phyloP scores from a whole-genome alignment of 371 early-diverging fungal species.

The Mycotypha africana region DNA sequence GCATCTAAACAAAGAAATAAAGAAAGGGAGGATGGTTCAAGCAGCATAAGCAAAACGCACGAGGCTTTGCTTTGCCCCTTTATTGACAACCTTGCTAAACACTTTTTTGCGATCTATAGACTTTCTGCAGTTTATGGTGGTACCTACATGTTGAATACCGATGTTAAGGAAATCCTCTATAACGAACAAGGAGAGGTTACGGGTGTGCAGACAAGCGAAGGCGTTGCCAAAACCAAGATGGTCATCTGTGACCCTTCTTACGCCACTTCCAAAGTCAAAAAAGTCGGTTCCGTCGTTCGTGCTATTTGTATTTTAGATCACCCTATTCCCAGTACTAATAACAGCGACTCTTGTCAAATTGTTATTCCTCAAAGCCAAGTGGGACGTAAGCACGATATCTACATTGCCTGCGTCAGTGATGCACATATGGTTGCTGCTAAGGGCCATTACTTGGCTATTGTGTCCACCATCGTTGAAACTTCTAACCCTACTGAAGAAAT shows the following conservation, averaged over 20 bases:
- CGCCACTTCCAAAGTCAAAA: conserved; percentile 70
- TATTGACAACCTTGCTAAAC: no score
- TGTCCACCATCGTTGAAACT: conserved; percentile 93
- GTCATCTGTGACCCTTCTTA: conserved; percentile 97
- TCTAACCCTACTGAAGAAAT: conserved; percentile 83
- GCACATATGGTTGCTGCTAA: conserved; percentile 91
- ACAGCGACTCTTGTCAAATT: conserved; percentile 91
- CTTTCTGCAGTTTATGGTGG: conserved; percentile 97
- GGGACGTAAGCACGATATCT: conserved; percentile 89
- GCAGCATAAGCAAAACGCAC: no score
- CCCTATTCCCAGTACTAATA: conserved; percentile 90
- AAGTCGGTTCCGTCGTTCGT: conserved; percentile 84
- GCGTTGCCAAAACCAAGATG: conserved; percentile 74
- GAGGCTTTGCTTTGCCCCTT: no score
- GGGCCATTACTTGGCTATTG: conserved; percentile 88
- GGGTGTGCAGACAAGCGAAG: conserved; percentile 87
- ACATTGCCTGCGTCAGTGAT: conserved; percentile 87
- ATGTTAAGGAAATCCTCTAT: conserved; percentile 84
- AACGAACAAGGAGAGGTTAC: conserved; percentile 71
- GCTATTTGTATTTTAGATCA: conserved; percentile 92
- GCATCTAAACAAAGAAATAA: neutral
- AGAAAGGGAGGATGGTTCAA: neutral
- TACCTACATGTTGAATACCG: conserved; percentile 94
- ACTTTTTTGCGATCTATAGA: conserved; percentile 27
- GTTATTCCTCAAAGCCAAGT: conserved; percentile 97